Evolutionary conservation across 306 rosid genomes (phyloP).

Genomic region (Trichosanthes cucumerina): DNA sequence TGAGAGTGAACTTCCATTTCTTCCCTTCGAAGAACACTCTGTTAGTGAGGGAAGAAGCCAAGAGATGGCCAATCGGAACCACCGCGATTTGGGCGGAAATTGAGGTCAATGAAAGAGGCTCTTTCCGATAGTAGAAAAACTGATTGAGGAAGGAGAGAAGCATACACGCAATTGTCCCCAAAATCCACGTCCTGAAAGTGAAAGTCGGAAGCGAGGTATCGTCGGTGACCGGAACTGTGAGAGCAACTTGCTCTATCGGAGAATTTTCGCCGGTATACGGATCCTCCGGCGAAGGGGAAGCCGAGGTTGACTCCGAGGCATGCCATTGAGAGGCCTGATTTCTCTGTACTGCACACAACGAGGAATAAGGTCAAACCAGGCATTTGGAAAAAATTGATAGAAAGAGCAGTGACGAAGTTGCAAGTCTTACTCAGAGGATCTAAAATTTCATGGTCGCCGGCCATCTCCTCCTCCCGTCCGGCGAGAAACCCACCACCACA

Average conservation of each 20-base stretch:
- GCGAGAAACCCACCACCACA: background rate
- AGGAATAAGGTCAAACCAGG: background rate
- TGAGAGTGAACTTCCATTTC: slow-evolving; percentile 28
- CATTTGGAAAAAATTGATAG: background rate
- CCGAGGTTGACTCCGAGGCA: slow-evolving; percentile 8
- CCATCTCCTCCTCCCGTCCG: background rate
- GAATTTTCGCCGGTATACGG: slow-evolving; percentile 19
- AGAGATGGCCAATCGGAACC: slow-evolving; percentile 33
- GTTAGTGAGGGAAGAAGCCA: slow-evolving; percentile 25
- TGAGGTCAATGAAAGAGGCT: slow-evolving; percentile 32
- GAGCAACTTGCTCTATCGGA: slow-evolving; percentile 32
- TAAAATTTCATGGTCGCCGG: slow-evolving; percentile 22
- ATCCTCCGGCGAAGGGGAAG: background rate
- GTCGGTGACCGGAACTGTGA: slow-evolving; percentile 36
- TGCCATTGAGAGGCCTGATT: background rate
- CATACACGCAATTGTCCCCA: slow-evolving; percentile 22
- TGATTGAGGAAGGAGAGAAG: slow-evolving; percentile 40
- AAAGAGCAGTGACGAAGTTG: no score
- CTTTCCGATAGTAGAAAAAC: slow-evolving; percentile 35
- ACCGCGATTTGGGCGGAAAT: slow-evolving; percentile 42
- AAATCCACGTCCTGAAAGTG: slow-evolving; percentile 36
- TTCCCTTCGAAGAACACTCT: slow-evolving; percentile 28
- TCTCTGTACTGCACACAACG: slow-evolving; percentile 22
- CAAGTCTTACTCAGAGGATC: slow-evolving; percentile 36
- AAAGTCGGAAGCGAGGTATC: slow-evolving; percentile 28